These are phyloP conservation scores for Zygosaccharomyces bisporus DNA, from an alignment of 805 yeast species.

Conservation along the genomic window DNA sequence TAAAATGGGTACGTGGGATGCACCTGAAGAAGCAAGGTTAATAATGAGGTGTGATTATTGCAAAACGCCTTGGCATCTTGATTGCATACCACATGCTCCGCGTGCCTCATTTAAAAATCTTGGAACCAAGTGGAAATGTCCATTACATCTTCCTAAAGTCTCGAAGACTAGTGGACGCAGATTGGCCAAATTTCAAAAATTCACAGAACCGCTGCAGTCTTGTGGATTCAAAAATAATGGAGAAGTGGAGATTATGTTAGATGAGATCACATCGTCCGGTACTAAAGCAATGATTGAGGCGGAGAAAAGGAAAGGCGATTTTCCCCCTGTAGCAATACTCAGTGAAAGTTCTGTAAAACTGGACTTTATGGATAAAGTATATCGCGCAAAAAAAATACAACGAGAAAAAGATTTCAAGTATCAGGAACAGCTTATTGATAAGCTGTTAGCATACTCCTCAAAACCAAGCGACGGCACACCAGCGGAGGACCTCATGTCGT, in stretches of 20 bases:
- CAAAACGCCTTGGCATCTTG: constrained; percentile 79
- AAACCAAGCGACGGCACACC: constrained; percentile 19
- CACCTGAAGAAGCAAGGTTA: constrained; percentile 43
- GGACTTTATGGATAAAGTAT: constrained; percentile 29
- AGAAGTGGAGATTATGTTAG: constrained; percentile 52
- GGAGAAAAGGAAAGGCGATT: constrained; percentile 15
- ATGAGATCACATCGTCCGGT: constrained; percentile 35
- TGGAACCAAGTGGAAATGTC: constrained; percentile 87
- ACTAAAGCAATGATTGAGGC: constrained; percentile 25
- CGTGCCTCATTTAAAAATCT: constrained; percentile 65
- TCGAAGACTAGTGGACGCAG: constrained; percentile 36
- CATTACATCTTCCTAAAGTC: constrained; percentile 61
- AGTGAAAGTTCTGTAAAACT: constrained; percentile 30
- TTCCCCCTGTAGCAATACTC: constrained; percentile 24
- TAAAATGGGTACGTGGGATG: constrained; percentile 48
- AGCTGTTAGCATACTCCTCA: constrained; percentile 16
- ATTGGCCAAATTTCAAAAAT: constrained; percentile 47
- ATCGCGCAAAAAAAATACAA: constrained; percentile 42
- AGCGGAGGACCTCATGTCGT: constrained; percentile 22
- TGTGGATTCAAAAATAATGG: constrained; percentile 54
- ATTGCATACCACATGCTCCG: constrained; percentile 72
- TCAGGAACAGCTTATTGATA: constrained; percentile 36
- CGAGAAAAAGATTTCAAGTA: constrained; percentile 32
- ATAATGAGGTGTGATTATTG: constrained; percentile 82
- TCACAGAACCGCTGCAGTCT: constrained; percentile 51